Evolutionary conservation across 176 grass and related monocot species (phyloP).

Genomic region (Rhynchospora breviuscula): DNA sequence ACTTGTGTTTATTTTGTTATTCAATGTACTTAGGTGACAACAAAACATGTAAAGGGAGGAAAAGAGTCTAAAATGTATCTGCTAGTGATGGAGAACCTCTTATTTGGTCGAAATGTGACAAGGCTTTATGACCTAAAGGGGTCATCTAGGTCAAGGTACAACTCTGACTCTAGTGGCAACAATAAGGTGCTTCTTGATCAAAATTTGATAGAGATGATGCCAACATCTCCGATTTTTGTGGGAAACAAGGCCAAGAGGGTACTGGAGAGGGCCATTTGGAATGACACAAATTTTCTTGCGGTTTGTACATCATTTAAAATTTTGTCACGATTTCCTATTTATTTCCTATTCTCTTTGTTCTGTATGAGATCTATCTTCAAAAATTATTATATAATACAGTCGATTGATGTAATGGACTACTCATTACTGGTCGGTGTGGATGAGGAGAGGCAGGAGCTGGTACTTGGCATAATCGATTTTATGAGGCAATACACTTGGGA

Average conservation of each 20-base stretch:
- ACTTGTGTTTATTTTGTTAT: neutral
- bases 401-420: conserved; percentile 98
- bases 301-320: conserved; percentile 40
- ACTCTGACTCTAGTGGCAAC: conserved; percentile 66
- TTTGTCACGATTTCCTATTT: conserved; percentile 9
- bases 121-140: conserved; percentile 97
- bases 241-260: conserved; percentile 96
- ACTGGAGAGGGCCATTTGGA: conserved; percentile 97
- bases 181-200: conserved; percentile 99
- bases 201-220: conserved; percentile 98
- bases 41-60: conserved; percentile 80
- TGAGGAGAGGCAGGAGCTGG: conserved; percentile 85
- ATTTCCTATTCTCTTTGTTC: neutral
- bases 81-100: conserved; percentile 98
- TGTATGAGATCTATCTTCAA: conserved; percentile 18
- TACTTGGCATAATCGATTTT: conserved; percentile 97
- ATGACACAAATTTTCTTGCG: conserved; percentile 93
- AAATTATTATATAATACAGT: conserved; percentile 38
- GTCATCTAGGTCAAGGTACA: conserved; percentile 92
- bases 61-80: conserved; percentile 95
- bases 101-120: conserved; percentile 82
- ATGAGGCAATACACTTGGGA: conserved; percentile 99
- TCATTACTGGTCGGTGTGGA: conserved; percentile 97
- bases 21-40: conserved; percentile 56
- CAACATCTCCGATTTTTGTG: conserved; percentile 99